phyloP scores from a whole-genome alignment of 805 yeast genomes.

The Soucietia sequanensis region DNA sequence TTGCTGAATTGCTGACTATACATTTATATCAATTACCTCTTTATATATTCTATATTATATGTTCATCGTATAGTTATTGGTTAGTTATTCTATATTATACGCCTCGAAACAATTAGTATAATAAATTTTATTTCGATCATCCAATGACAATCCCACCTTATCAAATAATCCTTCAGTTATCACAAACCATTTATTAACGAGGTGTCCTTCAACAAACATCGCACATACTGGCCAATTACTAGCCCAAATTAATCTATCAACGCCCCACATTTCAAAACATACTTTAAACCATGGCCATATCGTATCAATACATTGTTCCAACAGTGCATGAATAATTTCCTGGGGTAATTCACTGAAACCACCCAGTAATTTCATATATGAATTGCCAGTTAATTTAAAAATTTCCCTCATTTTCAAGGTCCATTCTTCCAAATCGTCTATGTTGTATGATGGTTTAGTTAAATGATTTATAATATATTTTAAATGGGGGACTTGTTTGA shows the following conservation, averaged over 20 bases:
- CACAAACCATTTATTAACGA: conserved; percentile 18
- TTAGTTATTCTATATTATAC: conserved; percentile 15
- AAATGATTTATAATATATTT: conserved; percentile 41
- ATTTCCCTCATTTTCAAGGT: conserved; percentile 16
- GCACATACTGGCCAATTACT: conserved; percentile 48
- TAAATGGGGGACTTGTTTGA: conserved; percentile 22
- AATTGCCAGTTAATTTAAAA: conserved; percentile 12
- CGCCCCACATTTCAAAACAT: conserved; percentile 28
- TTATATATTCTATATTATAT: background rate
- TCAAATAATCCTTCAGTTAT: conserved; percentile 17
- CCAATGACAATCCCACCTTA: conserved; percentile 9
- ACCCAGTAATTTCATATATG: conserved; percentile 41
- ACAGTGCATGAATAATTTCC: conserved; percentile 11
- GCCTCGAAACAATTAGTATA: conserved; percentile 16
- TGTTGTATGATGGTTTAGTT: conserved; percentile 36
- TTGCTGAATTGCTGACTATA: too few relatives aligned
- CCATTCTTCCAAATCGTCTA: conserved; percentile 16
- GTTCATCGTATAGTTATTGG: too few relatives aligned
- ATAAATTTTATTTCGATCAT: conserved; percentile 13
- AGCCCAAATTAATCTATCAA: conserved; percentile 35
- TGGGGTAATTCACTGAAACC: conserved; percentile 36
- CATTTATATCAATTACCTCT: background rate
- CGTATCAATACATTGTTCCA: conserved; percentile 9
- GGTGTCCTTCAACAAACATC: conserved; percentile 12
- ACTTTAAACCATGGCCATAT: conserved; percentile 33